Conservation (phyloP, 164 flowering plant genomes). For the Tetracentron sinense region DNA sequence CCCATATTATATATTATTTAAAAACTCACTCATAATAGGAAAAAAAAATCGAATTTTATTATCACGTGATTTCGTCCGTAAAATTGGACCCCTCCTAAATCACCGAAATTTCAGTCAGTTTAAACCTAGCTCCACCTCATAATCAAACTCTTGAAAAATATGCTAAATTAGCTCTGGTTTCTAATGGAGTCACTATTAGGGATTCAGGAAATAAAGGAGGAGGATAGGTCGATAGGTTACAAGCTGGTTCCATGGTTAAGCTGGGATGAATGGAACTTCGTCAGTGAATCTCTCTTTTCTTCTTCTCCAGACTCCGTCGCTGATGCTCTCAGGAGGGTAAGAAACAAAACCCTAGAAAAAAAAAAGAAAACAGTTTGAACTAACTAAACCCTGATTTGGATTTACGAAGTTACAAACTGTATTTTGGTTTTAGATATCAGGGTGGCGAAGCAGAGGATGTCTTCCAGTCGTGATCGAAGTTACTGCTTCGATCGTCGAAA, state of each 20-base stretch:
- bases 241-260: conserved; percentile 81
- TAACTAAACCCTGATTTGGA: background rate
- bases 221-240: conserved; percentile 17
- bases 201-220: conserved; percentile 13
- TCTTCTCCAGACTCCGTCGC: conserved; percentile 45
- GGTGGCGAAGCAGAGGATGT: conserved; percentile 84
- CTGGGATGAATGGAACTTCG: conserved; percentile 85
- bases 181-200: conserved; percentile 19
- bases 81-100: too few species aligned
- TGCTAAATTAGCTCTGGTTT: background rate
- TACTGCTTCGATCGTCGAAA: conserved; percentile 63
- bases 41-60: too few species aligned
- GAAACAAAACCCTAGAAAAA: conserved; percentile 9
- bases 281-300: conserved; percentile 67
- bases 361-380: background rate
- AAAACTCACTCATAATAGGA: too few species aligned
- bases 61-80: too few species aligned
- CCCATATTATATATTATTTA: too few species aligned
- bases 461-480: conserved; percentile 63
- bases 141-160: too few species aligned
- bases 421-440: conserved; percentile 38
- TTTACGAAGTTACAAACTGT: background rate
- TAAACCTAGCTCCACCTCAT: too few species aligned
- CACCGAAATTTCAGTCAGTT: too few species aligned
- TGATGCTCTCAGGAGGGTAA: conserved; percentile 57